These are phyloP conservation scores for Cladosporium sp. DNA, from an alignment of 2,329 filamentous ascomycete species.

Conservation along the genomic window DNA sequence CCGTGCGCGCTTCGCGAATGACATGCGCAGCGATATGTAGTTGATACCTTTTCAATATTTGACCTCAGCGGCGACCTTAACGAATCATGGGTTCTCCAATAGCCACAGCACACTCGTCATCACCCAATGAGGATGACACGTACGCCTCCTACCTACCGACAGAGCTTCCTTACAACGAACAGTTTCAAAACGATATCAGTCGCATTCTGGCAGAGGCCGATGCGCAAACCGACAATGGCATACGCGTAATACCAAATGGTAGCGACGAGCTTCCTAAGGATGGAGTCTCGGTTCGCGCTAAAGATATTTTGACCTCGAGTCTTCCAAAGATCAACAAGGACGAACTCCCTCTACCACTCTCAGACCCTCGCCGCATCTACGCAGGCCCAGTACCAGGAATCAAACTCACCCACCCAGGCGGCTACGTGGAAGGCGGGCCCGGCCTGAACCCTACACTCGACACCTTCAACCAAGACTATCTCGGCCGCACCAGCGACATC, in stretches of 20 bases:
- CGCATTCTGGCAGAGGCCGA: slow-evolving; percentile 33
- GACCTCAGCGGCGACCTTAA: background rate
- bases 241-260: slow-evolving; percentile 25
- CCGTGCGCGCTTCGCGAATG: background rate
- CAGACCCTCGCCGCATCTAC: slow-evolving; percentile 40
- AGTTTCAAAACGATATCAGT: slow-evolving; percentile 44
- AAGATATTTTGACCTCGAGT: slow-evolving; percentile 22
- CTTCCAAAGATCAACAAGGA: slow-evolving; percentile 28
- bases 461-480: slow-evolving; percentile 39
- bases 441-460: slow-evolving; percentile 36
- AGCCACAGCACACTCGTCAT: background rate
- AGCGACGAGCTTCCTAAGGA: slow-evolving; percentile 24
- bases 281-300: slow-evolving; percentile 25
- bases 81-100: slow-evolving; percentile 5
- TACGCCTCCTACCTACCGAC: slow-evolving; percentile 41
- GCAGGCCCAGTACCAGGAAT: slow-evolving; percentile 41
- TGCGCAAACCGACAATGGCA: slow-evolving; percentile 17
- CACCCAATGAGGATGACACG: slow-evolving; percentile 2
- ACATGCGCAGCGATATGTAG: no score
- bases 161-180: slow-evolving; percentile 40
- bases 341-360: slow-evolving; percentile 40
- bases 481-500: slow-evolving; percentile 32
- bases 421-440: slow-evolving; percentile 47
- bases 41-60: background rate
- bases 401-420: slow-evolving; percentile 42